A percentile compares a stretch with the other conserved stretches of the same genome.
phyloP scores from a whole-genome alignment of 345 rosid genomes.

The Dovyalis caffra region DNA sequence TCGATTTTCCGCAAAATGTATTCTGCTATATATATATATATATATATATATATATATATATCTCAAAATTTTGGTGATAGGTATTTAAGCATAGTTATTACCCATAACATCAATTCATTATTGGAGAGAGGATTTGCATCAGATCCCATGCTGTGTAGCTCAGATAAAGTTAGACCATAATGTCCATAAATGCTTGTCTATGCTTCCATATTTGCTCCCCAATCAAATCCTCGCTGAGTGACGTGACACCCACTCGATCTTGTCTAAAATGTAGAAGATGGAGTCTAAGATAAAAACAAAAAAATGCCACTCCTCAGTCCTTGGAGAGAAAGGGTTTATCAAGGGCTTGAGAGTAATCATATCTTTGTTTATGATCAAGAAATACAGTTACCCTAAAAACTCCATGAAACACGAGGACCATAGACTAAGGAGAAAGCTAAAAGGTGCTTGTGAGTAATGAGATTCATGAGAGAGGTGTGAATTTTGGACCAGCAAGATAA shows the following conservation, averaged over 20 bases:
- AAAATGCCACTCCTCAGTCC: background rate
- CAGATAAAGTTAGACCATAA: no score
- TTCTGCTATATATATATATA: no score
- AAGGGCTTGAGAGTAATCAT: background rate
- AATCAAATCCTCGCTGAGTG: background rate
- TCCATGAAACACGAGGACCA: background rate
- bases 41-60: no score
- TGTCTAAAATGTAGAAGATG: background rate
- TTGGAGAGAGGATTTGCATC: no score
- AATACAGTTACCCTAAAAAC: no score
- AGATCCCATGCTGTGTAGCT: no score
- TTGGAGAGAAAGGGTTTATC: background rate
- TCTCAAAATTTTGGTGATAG: no score
- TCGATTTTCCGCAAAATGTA: no score
- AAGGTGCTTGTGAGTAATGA: background rate
- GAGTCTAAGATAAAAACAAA: background rate
- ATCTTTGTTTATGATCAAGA: background rate
- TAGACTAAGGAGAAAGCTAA: background rate
- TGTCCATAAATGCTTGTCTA: background rate
- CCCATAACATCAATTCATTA: no score
- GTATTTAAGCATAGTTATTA: no score
- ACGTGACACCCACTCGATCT: background rate
- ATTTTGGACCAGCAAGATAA: background rate
- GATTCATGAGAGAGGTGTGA: conserved; percentile 17
- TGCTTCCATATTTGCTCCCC: background rate